Evolutionary conservation across 768 basidiomycete genomes (phyloP).

Genomic region (Chalciporus sphaerocephalus): DNA sequence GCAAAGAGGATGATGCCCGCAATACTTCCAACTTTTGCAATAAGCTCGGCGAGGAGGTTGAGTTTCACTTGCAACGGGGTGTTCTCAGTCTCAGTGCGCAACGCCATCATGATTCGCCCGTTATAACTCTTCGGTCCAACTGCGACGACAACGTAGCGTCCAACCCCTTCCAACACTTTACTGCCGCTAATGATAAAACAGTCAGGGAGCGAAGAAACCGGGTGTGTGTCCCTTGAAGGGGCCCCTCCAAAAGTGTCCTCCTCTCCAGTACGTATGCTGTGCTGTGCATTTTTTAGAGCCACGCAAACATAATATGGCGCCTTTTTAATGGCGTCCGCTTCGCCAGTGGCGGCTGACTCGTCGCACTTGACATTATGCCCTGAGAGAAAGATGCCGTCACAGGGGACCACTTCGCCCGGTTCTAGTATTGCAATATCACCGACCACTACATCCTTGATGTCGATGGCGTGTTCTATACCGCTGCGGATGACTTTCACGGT

Average conservation of each 20-base stretch:
- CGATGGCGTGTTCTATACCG: constrained; percentile 65
- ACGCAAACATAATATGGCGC: constrained; percentile 71
- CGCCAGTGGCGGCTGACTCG: constrained; percentile 94
- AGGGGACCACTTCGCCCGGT: constrained; percentile 94
- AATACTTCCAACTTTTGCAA: constrained; percentile 83
- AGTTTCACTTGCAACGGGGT: constrained; percentile 94
- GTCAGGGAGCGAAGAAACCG: constrained; percentile 58
- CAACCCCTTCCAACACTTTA: constrained; percentile 93
- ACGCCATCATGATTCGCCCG: constrained; percentile 96
- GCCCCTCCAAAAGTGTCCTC: constrained; percentile 26
- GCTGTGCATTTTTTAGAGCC: constrained; percentile 39
- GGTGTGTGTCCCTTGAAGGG: constrained; percentile 2
- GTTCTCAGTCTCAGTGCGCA: constrained; percentile 80
- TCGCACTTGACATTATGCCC: constrained; percentile 96
- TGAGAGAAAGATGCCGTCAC: constrained; percentile 89
- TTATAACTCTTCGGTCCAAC: constrained; percentile 93
- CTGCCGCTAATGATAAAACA: constrained; percentile 90
- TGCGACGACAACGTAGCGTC: constrained; percentile 86
- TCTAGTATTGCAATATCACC: constrained; percentile 90
- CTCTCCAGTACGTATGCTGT: constrained; percentile 10
- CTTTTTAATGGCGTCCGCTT: constrained; percentile 94
- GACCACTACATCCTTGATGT: constrained; percentile 89
- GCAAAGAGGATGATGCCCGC: constrained; percentile 80
- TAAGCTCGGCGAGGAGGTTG: constrained; percentile 89
- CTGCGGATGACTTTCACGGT: constrained; percentile 78